phyloP scores from a whole-genome alignment of 495 filamentous ascomycete species.

The Sordaria brevicollis region DNA sequence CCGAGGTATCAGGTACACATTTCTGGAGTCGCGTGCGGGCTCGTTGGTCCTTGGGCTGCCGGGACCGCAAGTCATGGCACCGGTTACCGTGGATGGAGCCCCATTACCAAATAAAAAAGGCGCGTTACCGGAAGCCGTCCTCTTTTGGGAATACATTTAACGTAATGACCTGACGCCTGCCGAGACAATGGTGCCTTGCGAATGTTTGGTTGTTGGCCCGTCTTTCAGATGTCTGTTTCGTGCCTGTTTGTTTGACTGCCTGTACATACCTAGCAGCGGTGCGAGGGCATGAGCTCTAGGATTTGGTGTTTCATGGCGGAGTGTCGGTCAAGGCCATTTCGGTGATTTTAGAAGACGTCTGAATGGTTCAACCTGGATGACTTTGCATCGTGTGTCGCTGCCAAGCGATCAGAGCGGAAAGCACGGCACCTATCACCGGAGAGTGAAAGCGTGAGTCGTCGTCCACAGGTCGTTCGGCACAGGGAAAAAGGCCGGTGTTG shows the following conservation, averaged over 20 bases:
- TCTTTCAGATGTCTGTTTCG: not conserved
- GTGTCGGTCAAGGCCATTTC: not conserved
- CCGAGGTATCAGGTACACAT: not conserved
- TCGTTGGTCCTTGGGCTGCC: constrained; percentile 7
- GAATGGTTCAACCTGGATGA: not conserved
- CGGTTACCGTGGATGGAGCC: constrained; percentile 8
- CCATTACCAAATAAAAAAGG: constrained; percentile 44
- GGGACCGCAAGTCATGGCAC: not conserved
- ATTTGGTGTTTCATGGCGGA: not conserved
- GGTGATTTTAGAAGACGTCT: not conserved
- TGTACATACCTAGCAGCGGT: not conserved
- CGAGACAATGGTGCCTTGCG: constrained; percentile 20
- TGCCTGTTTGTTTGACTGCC: not conserved
- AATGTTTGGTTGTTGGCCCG: not conserved
- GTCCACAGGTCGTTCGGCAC: not conserved
- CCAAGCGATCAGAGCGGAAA: not conserved
- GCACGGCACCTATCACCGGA: not conserved
- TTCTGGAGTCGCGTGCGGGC: not conserved
- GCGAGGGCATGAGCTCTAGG: not conserved
- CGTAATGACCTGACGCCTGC: constrained; percentile 37
- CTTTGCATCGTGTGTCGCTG: not conserved
- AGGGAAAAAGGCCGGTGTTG: not conserved
- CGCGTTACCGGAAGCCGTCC: constrained; percentile 18
- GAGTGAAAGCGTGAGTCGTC: not conserved
- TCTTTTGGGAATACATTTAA: constrained; percentile 36